phyloP scores from a whole-genome alignment of 495 filamentous ascomycete genomes.

The Penicillium coprophilum region DNA sequence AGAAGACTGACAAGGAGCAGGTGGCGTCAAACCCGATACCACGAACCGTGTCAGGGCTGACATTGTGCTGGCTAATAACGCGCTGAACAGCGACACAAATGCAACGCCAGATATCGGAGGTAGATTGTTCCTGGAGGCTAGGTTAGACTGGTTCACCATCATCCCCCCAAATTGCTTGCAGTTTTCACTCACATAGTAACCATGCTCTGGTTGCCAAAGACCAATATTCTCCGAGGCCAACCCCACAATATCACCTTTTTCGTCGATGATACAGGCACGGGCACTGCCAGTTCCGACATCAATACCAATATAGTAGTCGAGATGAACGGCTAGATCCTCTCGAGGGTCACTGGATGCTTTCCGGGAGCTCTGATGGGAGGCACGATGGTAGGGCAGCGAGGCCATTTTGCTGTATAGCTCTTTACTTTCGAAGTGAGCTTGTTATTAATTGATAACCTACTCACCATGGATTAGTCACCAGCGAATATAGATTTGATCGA shows the following conservation, averaged over 20 bases:
- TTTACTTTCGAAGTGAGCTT: neutral
- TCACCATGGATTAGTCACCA: neutral
- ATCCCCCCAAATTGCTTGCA: neutral
- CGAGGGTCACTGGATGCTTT: constrained; percentile 57
- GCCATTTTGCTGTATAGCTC: constrained; percentile 23
- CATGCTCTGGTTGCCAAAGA: constrained; percentile 88
- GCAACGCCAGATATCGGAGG: constrained; percentile 89
- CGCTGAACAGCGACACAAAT: constrained; percentile 80
- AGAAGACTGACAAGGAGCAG: constrained; percentile 90
- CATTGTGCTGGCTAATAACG: constrained; percentile 73
- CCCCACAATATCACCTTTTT: constrained; percentile 86
- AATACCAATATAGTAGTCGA: constrained; percentile 81
- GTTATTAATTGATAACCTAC: neutral
- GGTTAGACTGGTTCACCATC: constrained; percentile 20
- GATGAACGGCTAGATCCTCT: constrained; percentile 53
- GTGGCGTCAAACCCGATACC: constrained; percentile 97
- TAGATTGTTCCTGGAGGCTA: constrained; percentile 91
- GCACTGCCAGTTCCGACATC: constrained; percentile 97
- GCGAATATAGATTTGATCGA: neutral
- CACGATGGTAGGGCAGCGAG: constrained; percentile 35
- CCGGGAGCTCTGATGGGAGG: constrained; percentile 43
- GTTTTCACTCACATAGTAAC: constrained; percentile 70
- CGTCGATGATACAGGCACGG: constrained; percentile 90
- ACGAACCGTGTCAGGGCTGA: constrained; percentile 68
- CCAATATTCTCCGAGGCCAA: constrained; percentile 88